These are phyloP conservation scores for Cardamine chenopodiifolia DNA, from an alignment of 345 rosid genomes.

Conservation along the genomic window DNA sequence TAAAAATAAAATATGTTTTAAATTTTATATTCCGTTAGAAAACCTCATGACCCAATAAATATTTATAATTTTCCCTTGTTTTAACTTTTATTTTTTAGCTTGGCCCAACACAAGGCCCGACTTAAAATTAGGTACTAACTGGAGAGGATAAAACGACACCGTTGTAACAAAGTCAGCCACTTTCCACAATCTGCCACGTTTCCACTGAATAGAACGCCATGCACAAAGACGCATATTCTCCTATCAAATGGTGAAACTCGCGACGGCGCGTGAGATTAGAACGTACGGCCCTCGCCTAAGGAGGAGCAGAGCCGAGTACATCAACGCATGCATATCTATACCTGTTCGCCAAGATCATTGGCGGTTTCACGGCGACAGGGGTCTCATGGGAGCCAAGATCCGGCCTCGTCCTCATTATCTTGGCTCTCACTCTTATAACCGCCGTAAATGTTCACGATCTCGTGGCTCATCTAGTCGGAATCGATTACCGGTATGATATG, in stretches of 20 bases:
- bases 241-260: conserved; percentile 77
- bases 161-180: neutral
- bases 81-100: neutral
- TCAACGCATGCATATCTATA: conserved; percentile 80
- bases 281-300: conserved; percentile 63
- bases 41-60: neutral
- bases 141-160: neutral
- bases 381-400: conserved; percentile 69
- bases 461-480: conserved; percentile 74
- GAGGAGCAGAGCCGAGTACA: conserved; percentile 70
- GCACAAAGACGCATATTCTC: conserved; percentile 36
- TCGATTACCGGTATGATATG: conserved; percentile 62
- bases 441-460: conserved; percentile 73
- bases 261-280: conserved; percentile 74
- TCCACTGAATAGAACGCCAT: conserved; percentile 37
- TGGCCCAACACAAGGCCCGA: conserved; percentile 29
- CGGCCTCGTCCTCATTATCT: conserved; percentile 66
- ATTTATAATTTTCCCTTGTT: no score
- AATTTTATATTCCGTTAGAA: neutral
- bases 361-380: conserved; percentile 64
- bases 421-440: conserved; percentile 53
- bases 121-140: no score
- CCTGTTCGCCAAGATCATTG: conserved; percentile 60
- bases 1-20: neutral
- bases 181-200: conserved; percentile 39